These are phyloP conservation scores for Paraleonurus japonicus DNA, from an alignment of 257 asterid species.

Conservation along the genomic window DNA sequence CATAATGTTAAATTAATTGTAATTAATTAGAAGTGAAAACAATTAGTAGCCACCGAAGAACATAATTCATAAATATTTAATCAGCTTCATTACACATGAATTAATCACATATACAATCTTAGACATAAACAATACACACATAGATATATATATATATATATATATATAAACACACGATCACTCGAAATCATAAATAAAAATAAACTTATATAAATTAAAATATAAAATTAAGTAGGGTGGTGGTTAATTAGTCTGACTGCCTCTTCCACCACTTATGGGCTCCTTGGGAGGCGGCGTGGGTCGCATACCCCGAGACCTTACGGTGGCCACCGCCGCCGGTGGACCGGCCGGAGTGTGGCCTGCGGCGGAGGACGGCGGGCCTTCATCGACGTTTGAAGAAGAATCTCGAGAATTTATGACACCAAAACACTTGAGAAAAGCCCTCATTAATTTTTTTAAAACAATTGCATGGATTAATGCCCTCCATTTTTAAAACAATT, in stretches of 20 bases:
- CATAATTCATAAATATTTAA: no score
- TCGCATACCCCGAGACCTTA: not conserved
- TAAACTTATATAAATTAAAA: no score
- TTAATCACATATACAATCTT: no score
- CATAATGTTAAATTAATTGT: no score
- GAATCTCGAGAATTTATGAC: not conserved
- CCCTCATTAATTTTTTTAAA: constrained; percentile 8
- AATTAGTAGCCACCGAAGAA: no score
- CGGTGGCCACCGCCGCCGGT: not conserved
- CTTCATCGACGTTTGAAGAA: not conserved
- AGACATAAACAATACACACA: no score
- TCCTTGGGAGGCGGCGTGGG: constrained; percentile 29
- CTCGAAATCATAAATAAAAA: no score
- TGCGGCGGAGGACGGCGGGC: not conserved
- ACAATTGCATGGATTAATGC: constrained; percentile 20
- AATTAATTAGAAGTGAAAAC: no score
- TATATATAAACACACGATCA: no score
- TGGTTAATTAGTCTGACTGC: constrained; percentile 26
- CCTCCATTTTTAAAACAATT: no score
- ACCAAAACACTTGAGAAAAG: constrained; percentile 21
- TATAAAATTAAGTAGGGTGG: not conserved
- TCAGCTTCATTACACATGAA: no score
- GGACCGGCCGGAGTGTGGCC: not conserved
- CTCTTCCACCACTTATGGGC: constrained; percentile 12
- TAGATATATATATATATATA: no score